Conservation (phyloP, 2,329 filamentous ascomycete genomes). For the Aspergillus sp. region DNA sequence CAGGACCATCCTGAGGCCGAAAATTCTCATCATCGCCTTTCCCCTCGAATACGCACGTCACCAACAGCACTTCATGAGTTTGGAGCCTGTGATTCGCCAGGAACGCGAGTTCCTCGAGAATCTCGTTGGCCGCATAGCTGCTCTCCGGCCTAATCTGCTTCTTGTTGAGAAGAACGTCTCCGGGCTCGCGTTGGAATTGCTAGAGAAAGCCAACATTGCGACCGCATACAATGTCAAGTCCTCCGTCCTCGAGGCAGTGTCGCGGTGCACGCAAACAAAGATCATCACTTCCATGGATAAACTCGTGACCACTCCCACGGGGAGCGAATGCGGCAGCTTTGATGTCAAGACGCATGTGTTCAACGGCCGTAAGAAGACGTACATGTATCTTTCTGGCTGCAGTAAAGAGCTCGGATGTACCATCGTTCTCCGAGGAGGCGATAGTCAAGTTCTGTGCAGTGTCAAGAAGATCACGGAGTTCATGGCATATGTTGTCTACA, state of each 20-base stretch:
- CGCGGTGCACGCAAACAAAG: constrained; percentile 84
- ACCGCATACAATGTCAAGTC: constrained; percentile 97
- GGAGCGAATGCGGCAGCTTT: constrained; percentile 80
- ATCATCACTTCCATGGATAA: constrained; percentile 96
- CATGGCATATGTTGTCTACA: constrained; percentile 99
- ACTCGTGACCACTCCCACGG: constrained; percentile 71
- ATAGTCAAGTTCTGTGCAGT: constrained; percentile 67
- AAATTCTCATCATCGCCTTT: constrained; percentile 91
- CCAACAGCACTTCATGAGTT: constrained; percentile 93
- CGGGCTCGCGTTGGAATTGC: constrained; percentile 81
- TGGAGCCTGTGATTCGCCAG: constrained; percentile 94
- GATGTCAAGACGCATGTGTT: constrained; percentile 96
- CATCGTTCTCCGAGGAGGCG: constrained; percentile 82
- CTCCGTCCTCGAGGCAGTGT: constrained; percentile 91
- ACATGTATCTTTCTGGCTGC: constrained; percentile 91
- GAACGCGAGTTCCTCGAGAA: constrained; percentile 92
- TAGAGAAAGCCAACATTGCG: constrained; percentile 84
- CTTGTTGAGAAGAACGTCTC: constrained; percentile 93
- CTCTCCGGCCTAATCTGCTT: constrained; percentile 78
- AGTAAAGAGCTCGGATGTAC: constrained; percentile 89
- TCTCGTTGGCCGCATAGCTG: constrained; percentile 86
- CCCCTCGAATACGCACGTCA: constrained; percentile 94
- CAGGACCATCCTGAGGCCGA: constrained; percentile 75
- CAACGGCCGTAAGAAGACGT: constrained; percentile 82
- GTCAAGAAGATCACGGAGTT: constrained; percentile 96